Evolutionary conservation across 495 filamentous ascomycete genomes (phyloP).

Genomic region (Immersiella caudata): DNA sequence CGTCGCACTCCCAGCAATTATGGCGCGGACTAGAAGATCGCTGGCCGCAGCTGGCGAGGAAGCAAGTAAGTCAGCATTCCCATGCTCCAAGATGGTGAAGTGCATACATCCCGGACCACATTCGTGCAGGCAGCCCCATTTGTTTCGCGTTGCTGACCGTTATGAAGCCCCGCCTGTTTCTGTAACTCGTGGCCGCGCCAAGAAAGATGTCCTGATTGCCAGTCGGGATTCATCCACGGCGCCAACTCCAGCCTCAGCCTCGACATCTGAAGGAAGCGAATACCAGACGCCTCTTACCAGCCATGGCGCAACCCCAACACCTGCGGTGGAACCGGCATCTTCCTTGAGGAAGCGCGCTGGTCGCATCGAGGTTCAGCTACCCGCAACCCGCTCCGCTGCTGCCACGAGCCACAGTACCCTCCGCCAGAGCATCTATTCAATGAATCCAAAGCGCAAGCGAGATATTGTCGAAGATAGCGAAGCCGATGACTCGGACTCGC

Average conservation of each 20-base stretch:
- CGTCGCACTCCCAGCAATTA: slow-evolving; percentile 1
- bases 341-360: slow-evolving; percentile 12
- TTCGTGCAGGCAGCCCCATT: not conserved
- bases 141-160: not conserved
- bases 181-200: slow-evolving; percentile 17
- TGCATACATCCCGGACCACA: not conserved
- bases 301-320: slow-evolving; percentile 60
- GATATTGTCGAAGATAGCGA: slow-evolving; percentile 38
- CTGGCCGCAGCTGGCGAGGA: slow-evolving; percentile 25
- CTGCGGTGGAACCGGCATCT: slow-evolving; percentile 25
- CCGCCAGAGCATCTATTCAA: slow-evolving; percentile 33
- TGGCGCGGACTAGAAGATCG: slow-evolving; percentile 34
- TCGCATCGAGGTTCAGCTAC: slow-evolving; percentile 35
- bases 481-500: slow-evolving; percentile 41
- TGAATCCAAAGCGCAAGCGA: slow-evolving; percentile 37
- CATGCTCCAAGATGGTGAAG: not conserved
- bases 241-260: slow-evolving; percentile 41
- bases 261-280: slow-evolving; percentile 54
- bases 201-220: slow-evolving; percentile 15
- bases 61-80: slow-evolving; percentile 24
- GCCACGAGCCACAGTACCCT: slow-evolving; percentile 20
- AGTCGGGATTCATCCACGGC: slow-evolving; percentile 37
- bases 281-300: slow-evolving; percentile 81
- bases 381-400: slow-evolving; percentile 13
- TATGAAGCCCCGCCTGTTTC: not conserved